These are phyloP conservation scores for Yamadazyma atmosphaerica DNA, from an alignment of 1,139 yeast species.

Conservation along the genomic window DNA sequence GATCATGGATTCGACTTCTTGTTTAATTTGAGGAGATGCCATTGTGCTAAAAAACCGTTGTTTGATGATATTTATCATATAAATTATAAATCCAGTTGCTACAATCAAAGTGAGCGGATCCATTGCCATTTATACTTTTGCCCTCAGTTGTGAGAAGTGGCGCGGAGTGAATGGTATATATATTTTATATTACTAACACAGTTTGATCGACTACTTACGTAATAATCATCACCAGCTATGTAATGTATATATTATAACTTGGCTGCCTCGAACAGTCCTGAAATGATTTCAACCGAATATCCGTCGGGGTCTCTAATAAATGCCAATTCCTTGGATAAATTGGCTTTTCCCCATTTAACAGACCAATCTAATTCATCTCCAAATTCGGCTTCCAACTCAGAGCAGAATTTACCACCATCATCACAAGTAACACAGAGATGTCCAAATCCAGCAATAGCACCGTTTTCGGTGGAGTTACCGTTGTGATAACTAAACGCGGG, in stretches of 20 bases:
- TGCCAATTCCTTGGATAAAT: constrained; percentile 47
- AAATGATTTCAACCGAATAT: constrained; percentile 73
- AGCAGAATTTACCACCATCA: constrained; percentile 59
- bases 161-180: no score
- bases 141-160: no score
- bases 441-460: constrained; percentile 78
- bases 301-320: constrained; percentile 91
- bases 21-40: constrained; percentile 52
- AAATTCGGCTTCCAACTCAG: constrained; percentile 44
- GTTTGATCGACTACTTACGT: no score
- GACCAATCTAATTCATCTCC: constrained; percentile 39
- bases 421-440: constrained; percentile 77
- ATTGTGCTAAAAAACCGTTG: constrained; percentile 13
- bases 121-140: neutral
- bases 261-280: constrained; percentile 1
- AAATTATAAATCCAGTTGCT: neutral
- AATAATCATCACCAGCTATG: no score
- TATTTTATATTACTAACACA: no score
- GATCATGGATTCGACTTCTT: constrained; percentile 65
- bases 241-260: neutral
- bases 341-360: constrained; percentile 55
- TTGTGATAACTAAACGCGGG: constrained; percentile 74
- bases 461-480: constrained; percentile 61
- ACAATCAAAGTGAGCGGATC: neutral
- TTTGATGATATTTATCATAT: constrained; percentile 6